Evolutionary conservation across 2,329 filamentous ascomycete species (phyloP), one percentile per base, ranked within the genome.

Genomic region (Scopulariopsis brevicaulis): DNA sequence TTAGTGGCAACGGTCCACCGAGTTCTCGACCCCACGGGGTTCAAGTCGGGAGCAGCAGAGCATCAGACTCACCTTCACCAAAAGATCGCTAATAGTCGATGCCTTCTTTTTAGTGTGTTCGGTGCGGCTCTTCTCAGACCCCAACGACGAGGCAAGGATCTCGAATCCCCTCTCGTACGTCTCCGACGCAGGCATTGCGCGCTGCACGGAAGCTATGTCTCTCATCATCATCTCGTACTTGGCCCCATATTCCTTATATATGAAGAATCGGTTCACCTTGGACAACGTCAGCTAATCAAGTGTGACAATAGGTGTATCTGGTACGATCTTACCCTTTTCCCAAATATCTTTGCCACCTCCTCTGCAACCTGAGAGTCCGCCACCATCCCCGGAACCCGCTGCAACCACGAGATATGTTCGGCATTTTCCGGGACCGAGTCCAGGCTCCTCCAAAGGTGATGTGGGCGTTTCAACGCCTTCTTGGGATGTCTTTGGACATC

Each of bases 241-340:
- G 56, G 88, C 87, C 40, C 89, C 89, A 68, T 96, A 99, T 64
- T 96, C 89, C 72, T 96, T 89, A 68, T 99, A 99, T 55, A 87
- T 78, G 67, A 89, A 87, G 72, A 97, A 94, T 0, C 85, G 84
- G 60, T 83, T 81, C 73, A 95, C 86, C 89, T 96, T 40, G 20
- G 34, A 15, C 25, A n/a, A 24, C 18, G 52, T 54, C 22, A 54
- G 52, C 15, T 18, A 32, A 15, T 20, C 10, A 7, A 54, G 28
- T 24, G 15, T 20, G 46, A 14, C 46, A 24, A 7, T 8, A 3
- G n/a, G n/a, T 11, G 46, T 2, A 24, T 24, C 5, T 50, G 46
- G 46, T 50, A 50, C 11, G 12, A 53, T 12, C 67, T 60, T 71
- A 82, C 83, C 73, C 80, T 84, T 64, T 77, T 79, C 11, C 73